These are phyloP conservation scores for Colletotrichum filicis DNA, from an alignment of 2,329 filamentous ascomycete genomes.

Conservation along the genomic window DNA sequence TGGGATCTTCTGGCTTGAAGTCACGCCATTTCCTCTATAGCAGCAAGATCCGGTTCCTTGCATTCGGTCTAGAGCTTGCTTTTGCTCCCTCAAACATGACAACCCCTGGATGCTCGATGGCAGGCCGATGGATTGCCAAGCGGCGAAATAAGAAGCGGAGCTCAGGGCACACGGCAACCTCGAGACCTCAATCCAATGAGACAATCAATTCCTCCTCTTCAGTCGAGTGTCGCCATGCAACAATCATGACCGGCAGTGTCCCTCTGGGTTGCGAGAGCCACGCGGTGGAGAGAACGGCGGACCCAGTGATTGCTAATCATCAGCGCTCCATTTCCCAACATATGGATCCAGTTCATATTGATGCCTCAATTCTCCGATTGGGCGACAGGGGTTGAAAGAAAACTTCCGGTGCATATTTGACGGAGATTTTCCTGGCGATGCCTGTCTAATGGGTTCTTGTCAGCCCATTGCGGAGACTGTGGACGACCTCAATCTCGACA, in stretches of 20 bases:
- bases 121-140: not conserved
- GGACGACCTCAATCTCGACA: slow-evolving; percentile 14
- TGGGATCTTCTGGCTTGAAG: not conserved
- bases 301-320: slow-evolving; percentile 1
- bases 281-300: slow-evolving; percentile 26
- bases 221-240: not conserved
- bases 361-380: slow-evolving; percentile 33
- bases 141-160: not conserved
- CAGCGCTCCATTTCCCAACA: slow-evolving; percentile 20
- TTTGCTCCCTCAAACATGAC: not conserved
- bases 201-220: not conserved
- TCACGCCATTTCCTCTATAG: slow-evolving; percentile 13
- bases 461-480: slow-evolving; percentile 24
- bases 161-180: not conserved
- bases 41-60: slow-evolving; percentile 12
- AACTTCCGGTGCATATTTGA: slow-evolving; percentile 33
- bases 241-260: not conserved
- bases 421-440: slow-evolving; percentile 30
- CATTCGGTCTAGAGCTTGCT: slow-evolving; percentile 3
- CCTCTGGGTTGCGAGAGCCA: not conserved
- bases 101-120: not conserved
- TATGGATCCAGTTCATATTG: slow-evolving; percentile 26
- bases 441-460: slow-evolving; percentile 26
- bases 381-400: slow-evolving; percentile 20
- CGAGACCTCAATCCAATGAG: not conserved